Base-by-base conservation (phyloP, 495 filamentous ascomycete genomes). In the Tuber calosporum region DNA sequence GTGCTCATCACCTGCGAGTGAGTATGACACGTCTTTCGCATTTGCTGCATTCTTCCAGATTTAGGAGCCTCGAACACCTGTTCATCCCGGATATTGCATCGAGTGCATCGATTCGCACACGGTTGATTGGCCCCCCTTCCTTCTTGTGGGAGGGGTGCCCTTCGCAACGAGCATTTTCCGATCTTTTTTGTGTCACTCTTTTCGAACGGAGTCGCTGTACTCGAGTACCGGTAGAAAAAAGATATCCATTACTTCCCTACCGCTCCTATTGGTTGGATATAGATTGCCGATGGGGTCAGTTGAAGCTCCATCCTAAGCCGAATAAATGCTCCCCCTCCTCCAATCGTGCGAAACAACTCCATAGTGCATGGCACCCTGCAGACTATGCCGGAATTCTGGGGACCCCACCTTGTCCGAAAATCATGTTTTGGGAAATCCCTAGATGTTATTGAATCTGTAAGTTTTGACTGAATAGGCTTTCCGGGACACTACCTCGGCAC, bases 21-120 rank as follows among this genome's bases (percentile, higher is more conserved):
- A 70, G 76, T 77, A 78, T 78, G 76, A 78, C 76, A 78, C 76
- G 76, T 78, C 76, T 78, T 70, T 78, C 69, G 76, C 71, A 62
- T 62, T 62, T 62, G 43, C 76, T 78, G 76, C 75, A 77, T 77
- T 75, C 70, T 78, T 73, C 76, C 71, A 74, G 76, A 78, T 77
- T 77, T 69, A 70, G 76, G 70, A 68, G 75, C 30, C 70, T 62
- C 70, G 73, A 77, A 78, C 76, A 78, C 76, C 76, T 78, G 76
- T 78, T 78, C 76, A 78, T 78, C 76, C 76, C 76, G 76, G 77
- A 66, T 66, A 73, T 77, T 67, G 68, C 74, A 73, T 73, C 53
- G 38, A 77, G 67, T 77, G 62, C 62, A 70, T 74, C 71, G 37
- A 77, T 78, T 74, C 58, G 71, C 75, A 45, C 71, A 20, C 62